Evolutionary conservation across 2,329 filamentous ascomycete species (phyloP), one percentile per base, ranked within the genome.

Genomic region (Byssoonygena ceratinophila): DNA sequence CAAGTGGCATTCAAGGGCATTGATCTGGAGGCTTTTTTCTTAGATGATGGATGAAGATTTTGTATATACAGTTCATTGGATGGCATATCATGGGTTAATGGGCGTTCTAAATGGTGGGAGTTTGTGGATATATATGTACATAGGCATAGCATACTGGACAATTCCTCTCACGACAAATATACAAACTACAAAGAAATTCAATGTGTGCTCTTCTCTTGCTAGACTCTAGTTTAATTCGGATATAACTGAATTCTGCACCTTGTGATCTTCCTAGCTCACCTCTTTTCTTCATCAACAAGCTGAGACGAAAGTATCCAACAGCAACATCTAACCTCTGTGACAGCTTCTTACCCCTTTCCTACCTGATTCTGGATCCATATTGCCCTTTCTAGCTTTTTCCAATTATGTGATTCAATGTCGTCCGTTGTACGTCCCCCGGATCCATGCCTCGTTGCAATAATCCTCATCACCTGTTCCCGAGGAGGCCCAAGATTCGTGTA

Each of bases 401-500:
- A 29, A 27, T 27, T 5, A 44, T 44, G 40, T 55, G 45, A 53
- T n/a, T 29, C 46, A 54, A 75, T 75, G 73, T 72, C 72, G 46
- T 71, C 71, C 43, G 67, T 71, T 52, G 66, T 67, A 18, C 69
- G 73, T 6, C 72, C 74, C 37, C 74, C 75, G 48, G 76, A 79
- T 59, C 73, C 78, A 40, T 78, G 75, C 57, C 74, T 83, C 45
- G 67, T 90, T 48, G 85, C 83, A 39, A 80, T 91, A 53, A 80
- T 87, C 48, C 78, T 91, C 36, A 80, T 89, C 59, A 81, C 87
- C 61, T 79, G 85, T 58, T 86, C 85, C 31, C 81, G 84, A 58
- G 84, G 87, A 60, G 87, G 88, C 14, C 85, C 88, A 25, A 81
- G 82, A 58, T 84, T 92, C 61, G 84, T 92, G 61, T 94, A 90